These are phyloP conservation scores for Prunus salicina DNA, from an alignment of 306 rosid species.

Conservation along the genomic window DNA sequence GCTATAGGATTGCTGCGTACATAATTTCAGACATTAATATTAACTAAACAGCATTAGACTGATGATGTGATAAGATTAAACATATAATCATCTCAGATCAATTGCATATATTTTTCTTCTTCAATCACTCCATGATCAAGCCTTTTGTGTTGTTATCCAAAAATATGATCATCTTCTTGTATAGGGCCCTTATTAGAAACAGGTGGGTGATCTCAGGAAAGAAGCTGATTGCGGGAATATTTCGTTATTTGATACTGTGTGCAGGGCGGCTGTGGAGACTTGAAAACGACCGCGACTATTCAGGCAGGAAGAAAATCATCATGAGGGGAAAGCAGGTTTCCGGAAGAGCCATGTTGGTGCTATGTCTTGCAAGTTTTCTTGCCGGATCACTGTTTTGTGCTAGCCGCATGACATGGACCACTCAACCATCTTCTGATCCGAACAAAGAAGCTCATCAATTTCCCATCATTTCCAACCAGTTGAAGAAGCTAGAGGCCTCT, in stretches of 20 bases:
- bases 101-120: neutral
- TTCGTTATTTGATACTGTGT: neutral
- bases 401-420: conserved; percentile 49
- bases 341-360: conserved; percentile 46
- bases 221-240: conserved; percentile 2
- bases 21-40: neutral
- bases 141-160: neutral
- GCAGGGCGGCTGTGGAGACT: conserved; percentile 8
- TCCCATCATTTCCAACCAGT: conserved; percentile 16
- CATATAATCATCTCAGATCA: neutral
- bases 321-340: conserved; percentile 64
- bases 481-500: neutral
- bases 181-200: neutral
- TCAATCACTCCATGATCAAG: neutral
- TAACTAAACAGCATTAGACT: neutral
- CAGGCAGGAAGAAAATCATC: neutral
- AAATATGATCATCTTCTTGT: neutral
- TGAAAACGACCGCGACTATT: neutral
- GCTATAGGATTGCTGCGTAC: neutral
- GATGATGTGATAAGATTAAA: neutral
- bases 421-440: conserved; percentile 24
- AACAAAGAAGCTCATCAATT: conserved; percentile 16
- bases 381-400: conserved; percentile 65
- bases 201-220: neutral
- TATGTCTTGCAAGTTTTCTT: conserved; percentile 69